Evolutionary conservation across 768 basidiomycete species (phyloP), one percentile per base, ranked within the genome.

Genomic region (Galerina sulciceps): DNA sequence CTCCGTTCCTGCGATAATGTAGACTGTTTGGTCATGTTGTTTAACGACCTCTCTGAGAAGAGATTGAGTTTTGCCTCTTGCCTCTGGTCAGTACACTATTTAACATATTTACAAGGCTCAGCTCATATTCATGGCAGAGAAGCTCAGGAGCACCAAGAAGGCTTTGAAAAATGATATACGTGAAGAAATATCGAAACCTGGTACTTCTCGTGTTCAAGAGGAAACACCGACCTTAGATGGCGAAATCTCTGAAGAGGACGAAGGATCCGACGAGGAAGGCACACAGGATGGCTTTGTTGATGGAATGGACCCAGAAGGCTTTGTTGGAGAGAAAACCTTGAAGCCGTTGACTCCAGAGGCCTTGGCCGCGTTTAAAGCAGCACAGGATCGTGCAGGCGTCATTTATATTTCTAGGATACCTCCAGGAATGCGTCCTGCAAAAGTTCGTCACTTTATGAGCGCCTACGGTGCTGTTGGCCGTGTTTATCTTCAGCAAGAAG

Each of bases 331-430:
- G 57, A 86, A 85, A 70, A 77, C 81, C 3, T 81, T 93, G 55
- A 88, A 91, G 66, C 91, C 91, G 0, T 75, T 94, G 48, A 90
- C 88, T 2, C 79, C 82, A 6, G 90, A 92, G 70, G 90, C 88
- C 6, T 79, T 94, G 46, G 88, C 86, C 43, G 85, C 82, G 17
- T 94, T 89, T 75, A 85, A 88, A 65, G 83, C 83, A 31, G 85
- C 85, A 1, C 90, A 91, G 68, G 85, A 89, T 34, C 81, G 81
- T 40, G 86, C 94, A 17, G 96, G 96, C 0, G 87, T 98, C 51
- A 77, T 99, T 48, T 99, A 99, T 73, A 93, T 99, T 42, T 97
- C 95, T 14, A 84, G 97, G 34, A 90, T 99, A 67, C 97, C 97
- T 2, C 97, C 97, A 13, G 96, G 95, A 1, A 99, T 99, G 97